Conservation (phyloP, 176 grass and related monocot genomes). For the Ensete ventricosum region DNA sequence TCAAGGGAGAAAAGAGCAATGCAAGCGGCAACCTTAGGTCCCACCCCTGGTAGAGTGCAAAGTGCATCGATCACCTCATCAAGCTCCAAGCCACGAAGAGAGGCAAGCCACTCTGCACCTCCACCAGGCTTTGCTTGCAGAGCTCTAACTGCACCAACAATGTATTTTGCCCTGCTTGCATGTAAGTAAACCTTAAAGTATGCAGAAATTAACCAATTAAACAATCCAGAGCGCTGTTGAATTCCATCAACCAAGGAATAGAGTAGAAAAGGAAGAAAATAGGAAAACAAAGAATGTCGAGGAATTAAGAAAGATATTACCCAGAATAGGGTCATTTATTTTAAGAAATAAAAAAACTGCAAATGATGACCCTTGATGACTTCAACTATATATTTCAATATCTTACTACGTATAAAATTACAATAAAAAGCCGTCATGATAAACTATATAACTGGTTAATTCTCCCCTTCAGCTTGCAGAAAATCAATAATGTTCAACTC, state of each 20-base stretch:
- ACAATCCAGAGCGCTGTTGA: neutral
- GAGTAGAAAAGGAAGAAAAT: neutral
- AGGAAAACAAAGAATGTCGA: neutral
- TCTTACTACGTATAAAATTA: no score
- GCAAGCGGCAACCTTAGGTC: slow-evolving; percentile 88
- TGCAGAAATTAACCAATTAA: neutral
- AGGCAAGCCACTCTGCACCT: slow-evolving; percentile 76
- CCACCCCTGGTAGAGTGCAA: slow-evolving; percentile 83
- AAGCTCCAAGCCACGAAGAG: slow-evolving; percentile 49
- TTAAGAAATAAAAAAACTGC: no score
- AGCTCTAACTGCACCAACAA: slow-evolving; percentile 63
- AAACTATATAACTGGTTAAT: no score
- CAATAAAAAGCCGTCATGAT: no score
- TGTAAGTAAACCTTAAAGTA: neutral
- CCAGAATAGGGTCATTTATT: no score
- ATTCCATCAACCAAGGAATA: neutral
- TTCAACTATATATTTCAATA: no score
- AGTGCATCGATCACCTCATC: slow-evolving; percentile 63
- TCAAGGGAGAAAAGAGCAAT: slow-evolving; percentile 93
- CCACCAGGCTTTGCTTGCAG: slow-evolving; percentile 60
- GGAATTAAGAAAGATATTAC: no score
- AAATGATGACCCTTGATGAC: no score
- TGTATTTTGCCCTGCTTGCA: slow-evolving; percentile 70
- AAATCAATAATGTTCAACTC: no score
- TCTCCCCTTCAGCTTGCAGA: no score